Base-by-base conservation (phyloP, 805 yeast genomes). In the Lachancea nothofagi region DNA sequence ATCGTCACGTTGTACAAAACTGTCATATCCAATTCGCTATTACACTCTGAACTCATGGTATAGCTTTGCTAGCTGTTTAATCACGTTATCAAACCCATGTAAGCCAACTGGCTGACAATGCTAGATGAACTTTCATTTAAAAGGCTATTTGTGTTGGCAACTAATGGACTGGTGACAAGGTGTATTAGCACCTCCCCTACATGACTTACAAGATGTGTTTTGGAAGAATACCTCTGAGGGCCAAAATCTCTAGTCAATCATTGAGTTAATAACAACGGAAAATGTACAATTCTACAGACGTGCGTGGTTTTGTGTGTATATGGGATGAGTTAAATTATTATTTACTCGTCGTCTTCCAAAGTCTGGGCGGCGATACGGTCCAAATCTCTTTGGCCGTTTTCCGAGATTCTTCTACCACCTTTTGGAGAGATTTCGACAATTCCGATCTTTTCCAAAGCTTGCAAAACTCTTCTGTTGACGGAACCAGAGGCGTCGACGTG, bases 361-460 rank as follows among this genome's bases (percentile, higher is more conserved):
- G 96, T 87, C 78, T 88, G 96, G 71, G 95, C 96, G 69, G 97
- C 97, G 72, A 90, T 90, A 83, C 99, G 97, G 79, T 93, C 99
- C 78, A 93, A 84, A 78, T 93, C 99, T 86, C 98, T 89, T 79
- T 90, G 97, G 71, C 99, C 99, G 76, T 88, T 85, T 71, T 87
- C 96, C 54, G 97, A 83, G 81, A 93, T 87, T 75, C 89, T 87
- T 83, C 98, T 93, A 74, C 98, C 98, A 71, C 97, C 97, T 76
- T 86, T 87, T 74, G 88, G 85, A 69, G 95, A 80, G 70, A 83
- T 77, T 78, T 90, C 98, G 62, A 93, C 77, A 61, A 93, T 87
- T 72, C 97, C 97, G 55, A 93, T 83, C 80, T 90, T 89, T 81
- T 89, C 96, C 67, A 93, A 85, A 65, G 97, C 81, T 77, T 93